Conservation (phyloP, 148 eudicot species). For the Cornus kousa region DNA sequence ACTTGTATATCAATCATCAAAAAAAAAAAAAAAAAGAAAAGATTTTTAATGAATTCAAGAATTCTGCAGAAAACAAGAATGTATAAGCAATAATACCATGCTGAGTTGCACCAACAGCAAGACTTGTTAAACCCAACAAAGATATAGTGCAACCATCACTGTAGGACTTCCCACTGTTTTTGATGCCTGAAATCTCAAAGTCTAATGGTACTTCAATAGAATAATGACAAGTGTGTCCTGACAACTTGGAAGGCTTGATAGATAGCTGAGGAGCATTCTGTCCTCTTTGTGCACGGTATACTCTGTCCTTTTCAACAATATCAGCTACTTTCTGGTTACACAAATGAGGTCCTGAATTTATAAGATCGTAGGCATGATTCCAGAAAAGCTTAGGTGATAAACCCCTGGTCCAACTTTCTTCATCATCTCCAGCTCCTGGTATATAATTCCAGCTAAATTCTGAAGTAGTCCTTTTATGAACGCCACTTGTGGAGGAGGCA, state of each 20-base stretch:
- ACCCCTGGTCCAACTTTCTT: slow-evolving; percentile 97
- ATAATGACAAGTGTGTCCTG: slow-evolving; percentile 19
- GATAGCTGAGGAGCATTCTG: slow-evolving; percentile 78
- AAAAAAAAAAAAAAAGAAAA: too few species aligned
- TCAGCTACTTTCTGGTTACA: slow-evolving; percentile 88
- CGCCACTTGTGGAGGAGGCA: slow-evolving; percentile 58
- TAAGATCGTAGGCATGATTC: slow-evolving; percentile 75
- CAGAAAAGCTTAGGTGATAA: slow-evolving; percentile 78
- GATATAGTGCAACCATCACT: slow-evolving; percentile 33
- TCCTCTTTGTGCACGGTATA: slow-evolving; percentile 75
- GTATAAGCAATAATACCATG: slow-evolving; percentile 46
- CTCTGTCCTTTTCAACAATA: slow-evolving; percentile 85
- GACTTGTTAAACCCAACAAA: slow-evolving; percentile 71
- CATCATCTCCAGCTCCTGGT: slow-evolving; percentile 98
- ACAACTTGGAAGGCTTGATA: slow-evolving; percentile 34
- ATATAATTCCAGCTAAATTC: slow-evolving; percentile 95
- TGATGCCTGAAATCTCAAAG: slow-evolving; percentile 20
- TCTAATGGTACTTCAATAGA: slow-evolving; percentile 25
- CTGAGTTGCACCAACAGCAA: slow-evolving; percentile 64
- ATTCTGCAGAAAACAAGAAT: slow-evolving; percentile 12
- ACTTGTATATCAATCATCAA: background rate
- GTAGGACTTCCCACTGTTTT: slow-evolving; percentile 17
- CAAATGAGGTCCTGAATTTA: slow-evolving; percentile 64
- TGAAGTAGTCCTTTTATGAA: slow-evolving; percentile 62
- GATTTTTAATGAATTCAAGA: background rate